These are phyloP conservation scores for Lyophyllum decastes DNA, from an alignment of 768 basidiomycete genomes.

Conservation along the genomic window DNA sequence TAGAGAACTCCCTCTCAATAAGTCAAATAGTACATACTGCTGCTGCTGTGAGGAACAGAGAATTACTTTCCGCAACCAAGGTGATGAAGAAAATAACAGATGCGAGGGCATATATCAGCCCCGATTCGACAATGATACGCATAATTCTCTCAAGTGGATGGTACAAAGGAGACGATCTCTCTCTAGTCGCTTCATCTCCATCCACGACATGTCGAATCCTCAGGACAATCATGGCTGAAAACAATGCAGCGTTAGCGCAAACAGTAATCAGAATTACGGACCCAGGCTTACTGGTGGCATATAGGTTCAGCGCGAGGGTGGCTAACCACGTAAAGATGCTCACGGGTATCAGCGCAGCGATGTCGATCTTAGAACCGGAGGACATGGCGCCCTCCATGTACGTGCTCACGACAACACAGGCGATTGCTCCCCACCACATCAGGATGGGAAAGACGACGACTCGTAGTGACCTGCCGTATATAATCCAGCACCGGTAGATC, in stretches of 20 bases:
- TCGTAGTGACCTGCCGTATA: constrained; percentile 32
- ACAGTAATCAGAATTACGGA: neutral
- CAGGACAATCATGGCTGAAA: constrained; percentile 36
- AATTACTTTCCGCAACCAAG: neutral
- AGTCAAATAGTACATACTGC: neutral
- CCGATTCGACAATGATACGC: constrained; percentile 39
- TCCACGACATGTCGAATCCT: constrained; percentile 29
- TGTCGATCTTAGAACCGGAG: neutral
- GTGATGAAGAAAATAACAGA: neutral
- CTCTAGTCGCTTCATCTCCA: neutral
- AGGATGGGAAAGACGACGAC: constrained; percentile 29
- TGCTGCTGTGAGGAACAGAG: neutral
- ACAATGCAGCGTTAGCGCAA: neutral
- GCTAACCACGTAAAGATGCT: constrained; percentile 37
- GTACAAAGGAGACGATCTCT: neutral
- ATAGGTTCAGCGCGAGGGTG: constrained; percentile 35
- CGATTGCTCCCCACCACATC: constrained; percentile 39
- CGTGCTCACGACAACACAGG: constrained; percentile 16
- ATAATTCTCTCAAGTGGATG: constrained; percentile 23
- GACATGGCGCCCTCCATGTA: neutral
- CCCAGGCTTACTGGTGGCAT: constrained; percentile 36
- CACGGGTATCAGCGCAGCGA: constrained; percentile 28
- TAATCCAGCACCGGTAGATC: constrained; percentile 33
- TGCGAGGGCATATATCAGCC: constrained; percentile 34
- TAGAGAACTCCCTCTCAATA: neutral